Evolutionary conservation across 768 basidiomycete genomes (phyloP), one percentile per base, ranked within the genome.

Genomic region (Ramaria rubella): DNA sequence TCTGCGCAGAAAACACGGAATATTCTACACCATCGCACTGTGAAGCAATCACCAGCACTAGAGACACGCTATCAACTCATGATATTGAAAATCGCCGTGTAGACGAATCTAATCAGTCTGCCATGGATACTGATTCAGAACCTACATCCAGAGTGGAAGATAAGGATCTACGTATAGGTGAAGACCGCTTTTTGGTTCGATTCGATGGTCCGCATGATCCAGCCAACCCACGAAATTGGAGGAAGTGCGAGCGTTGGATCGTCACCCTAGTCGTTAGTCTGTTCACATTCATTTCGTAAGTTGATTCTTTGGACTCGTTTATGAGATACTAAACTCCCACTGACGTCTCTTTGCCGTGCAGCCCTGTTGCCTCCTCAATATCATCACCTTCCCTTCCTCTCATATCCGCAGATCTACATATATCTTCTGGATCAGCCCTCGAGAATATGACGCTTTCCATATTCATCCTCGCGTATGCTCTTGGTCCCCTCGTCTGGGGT

Each of bases 401-500:
- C 11, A 11, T 38, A 11, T 38, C 36, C n/a, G 36, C 36, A 38
- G 36, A 38, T 38, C 36, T 38, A 11, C 11, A 38, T 38, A 38
- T 38, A 38, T n/a, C 36, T n/a, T n/a, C 36, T 38, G 36, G 36
- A 11, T 38, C 36, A 38, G n/a, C 36, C 11, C 36, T 38, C 11
- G 36, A 38, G 36, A 38, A 38, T 1, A 77, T 90, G 69, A 78
- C 76, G 26, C 81, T 78, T 0, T 85, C 83, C 0, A 77, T 81
- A 8, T 82, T 81, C 54, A 70, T 81, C 0, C 75, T 80, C 44
- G 86, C 78, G 4, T 87, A 80, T 58, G 81, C 58, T n/a, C 52
- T 33, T 26, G 58, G 58, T 17, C 58, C 58, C 24, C 46, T 59
- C 12, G 4, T 56, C 3, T 50, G 27, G 15, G 85, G 82, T 0